Evolutionary conservation across 352 stramenopile species (phyloP).

Genomic region (Phytophthora melonis): DNA sequence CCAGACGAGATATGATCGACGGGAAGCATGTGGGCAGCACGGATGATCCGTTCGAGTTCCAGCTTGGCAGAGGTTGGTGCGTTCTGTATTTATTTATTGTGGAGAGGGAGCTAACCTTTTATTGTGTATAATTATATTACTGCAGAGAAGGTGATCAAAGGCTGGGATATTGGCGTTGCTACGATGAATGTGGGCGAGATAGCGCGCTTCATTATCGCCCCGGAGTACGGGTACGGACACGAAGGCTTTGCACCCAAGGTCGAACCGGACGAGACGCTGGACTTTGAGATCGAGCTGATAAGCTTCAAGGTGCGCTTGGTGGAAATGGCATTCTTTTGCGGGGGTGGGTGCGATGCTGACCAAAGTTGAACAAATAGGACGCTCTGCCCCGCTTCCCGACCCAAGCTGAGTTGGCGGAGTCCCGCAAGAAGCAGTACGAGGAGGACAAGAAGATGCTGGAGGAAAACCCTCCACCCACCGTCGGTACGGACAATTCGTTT

Average conservation of each 20-base stretch:
- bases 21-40: conserved; percentile 86
- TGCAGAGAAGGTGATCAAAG: conserved; percentile 87
- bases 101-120: background rate
- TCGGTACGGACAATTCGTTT: conserved; percentile 51
- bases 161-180: conserved; percentile 85
- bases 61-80: conserved; percentile 71
- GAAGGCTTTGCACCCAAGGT: conserved; percentile 87
- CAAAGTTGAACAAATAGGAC: conserved; percentile 36
- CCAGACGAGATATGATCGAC: conserved; percentile 79
- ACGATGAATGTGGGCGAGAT: conserved; percentile 85
- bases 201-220: conserved; percentile 85
- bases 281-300: conserved; percentile 89
- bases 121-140: background rate
- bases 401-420: conserved; percentile 85
- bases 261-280: conserved; percentile 84
- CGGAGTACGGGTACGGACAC: conserved; percentile 82
- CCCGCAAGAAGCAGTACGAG: conserved; percentile 81
- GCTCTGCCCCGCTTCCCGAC: conserved; percentile 83
- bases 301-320: conserved; percentile 67
- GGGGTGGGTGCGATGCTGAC: background rate
- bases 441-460: conserved; percentile 89
- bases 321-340: background rate
- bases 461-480: conserved; percentile 81
- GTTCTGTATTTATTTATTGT: no score
- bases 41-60: conserved; percentile 89